A percentile compares a stretch with the other conserved stretches of the same genome.
phyloP scores from a whole-genome alignment of 2,329 filamentous ascomycete species.

The Ophiostoma sp. region DNA sequence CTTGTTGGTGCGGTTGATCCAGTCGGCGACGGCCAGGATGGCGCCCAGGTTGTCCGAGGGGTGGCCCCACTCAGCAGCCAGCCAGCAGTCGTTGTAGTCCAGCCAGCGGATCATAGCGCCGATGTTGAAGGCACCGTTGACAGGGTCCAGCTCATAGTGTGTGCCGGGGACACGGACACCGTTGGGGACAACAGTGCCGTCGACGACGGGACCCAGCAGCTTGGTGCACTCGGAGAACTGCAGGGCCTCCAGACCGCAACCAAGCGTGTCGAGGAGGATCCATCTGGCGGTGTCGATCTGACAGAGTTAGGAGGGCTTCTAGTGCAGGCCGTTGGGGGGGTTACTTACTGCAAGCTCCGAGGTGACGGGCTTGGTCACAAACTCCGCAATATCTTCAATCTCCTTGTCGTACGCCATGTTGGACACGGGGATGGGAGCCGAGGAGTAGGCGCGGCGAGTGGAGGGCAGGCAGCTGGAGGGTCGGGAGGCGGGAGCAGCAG shows the following conservation, averaged over 20 bases:
- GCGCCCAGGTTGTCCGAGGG: conserved; percentile 97
- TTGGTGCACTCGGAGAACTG: conserved; percentile 95
- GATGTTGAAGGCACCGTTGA: conserved; percentile 97
- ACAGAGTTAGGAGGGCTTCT: not conserved
- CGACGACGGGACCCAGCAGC: conserved; percentile 84
- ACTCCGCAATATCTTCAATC: conserved; percentile 90
- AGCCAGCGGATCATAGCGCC: conserved; percentile 98
- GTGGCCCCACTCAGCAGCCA: conserved; percentile 99
- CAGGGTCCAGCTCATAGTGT: conserved; percentile 86
- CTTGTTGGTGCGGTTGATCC: conserved; percentile 87
- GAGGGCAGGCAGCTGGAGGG: conserved; percentile 28
- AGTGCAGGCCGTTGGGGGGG: not conserved
- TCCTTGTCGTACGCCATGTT: conserved; percentile 74
- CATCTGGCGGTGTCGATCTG: conserved; percentile 86
- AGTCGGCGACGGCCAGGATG: conserved; percentile 94
- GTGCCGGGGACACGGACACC: conserved; percentile 89
- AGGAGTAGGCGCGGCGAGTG: conserved; percentile 43
- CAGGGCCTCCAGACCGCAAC: conserved; percentile 91
- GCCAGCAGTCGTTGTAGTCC: conserved; percentile 93
- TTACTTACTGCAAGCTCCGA: conserved; percentile 83
- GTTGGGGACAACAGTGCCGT: conserved; percentile 85
- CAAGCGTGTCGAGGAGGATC: conserved; percentile 93
- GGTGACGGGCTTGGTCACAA: conserved; percentile 84
- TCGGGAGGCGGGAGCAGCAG: conserved; percentile 29
- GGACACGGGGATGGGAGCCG: conserved; percentile 47